phyloP scores from a whole-genome alignment of 169 alveolate species.

The Eimeria acervulina region DNA sequence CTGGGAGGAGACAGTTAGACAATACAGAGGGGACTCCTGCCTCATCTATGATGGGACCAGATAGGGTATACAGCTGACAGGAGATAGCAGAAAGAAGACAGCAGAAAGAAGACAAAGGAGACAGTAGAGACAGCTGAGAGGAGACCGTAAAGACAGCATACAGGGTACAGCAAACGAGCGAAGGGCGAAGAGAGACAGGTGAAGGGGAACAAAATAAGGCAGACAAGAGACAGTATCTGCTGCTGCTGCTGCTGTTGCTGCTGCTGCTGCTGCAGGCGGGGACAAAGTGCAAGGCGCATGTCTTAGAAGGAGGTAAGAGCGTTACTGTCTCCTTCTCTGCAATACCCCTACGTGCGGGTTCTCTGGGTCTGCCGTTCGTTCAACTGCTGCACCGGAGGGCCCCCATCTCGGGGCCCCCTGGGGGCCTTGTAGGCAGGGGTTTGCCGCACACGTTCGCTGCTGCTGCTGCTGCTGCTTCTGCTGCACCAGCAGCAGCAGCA shows the following conservation, averaged over 20 bases:
- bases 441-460: background rate
- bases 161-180: too few species aligned
- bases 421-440: background rate
- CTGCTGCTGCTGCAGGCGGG: slow-evolving; percentile 74
- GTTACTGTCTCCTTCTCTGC: slow-evolving; percentile 45
- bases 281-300: slow-evolving; percentile 55
- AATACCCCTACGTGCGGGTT: slow-evolving; percentile 74
- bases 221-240: background rate
- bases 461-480: slow-evolving; percentile 4
- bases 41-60: too few species aligned
- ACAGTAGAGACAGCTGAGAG: too few species aligned
- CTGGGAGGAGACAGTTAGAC: too few species aligned
- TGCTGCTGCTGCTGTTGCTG: slow-evolving; percentile 48
- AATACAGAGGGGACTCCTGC: too few species aligned
- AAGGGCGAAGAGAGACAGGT: too few species aligned
- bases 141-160: too few species aligned
- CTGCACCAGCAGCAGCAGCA: slow-evolving; percentile 11
- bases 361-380: slow-evolving; percentile 54
- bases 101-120: too few species aligned
- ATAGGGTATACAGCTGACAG: background rate
- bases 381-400: slow-evolving; percentile 20
- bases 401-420: background rate
- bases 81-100: too few species aligned
- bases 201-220: too few species aligned
- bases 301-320: background rate